Evolutionary conservation across 108 stramenopile genomes (phyloP), one percentile per base, ranked within the genome.

Genomic region (Conticribra guillardii): DNA sequence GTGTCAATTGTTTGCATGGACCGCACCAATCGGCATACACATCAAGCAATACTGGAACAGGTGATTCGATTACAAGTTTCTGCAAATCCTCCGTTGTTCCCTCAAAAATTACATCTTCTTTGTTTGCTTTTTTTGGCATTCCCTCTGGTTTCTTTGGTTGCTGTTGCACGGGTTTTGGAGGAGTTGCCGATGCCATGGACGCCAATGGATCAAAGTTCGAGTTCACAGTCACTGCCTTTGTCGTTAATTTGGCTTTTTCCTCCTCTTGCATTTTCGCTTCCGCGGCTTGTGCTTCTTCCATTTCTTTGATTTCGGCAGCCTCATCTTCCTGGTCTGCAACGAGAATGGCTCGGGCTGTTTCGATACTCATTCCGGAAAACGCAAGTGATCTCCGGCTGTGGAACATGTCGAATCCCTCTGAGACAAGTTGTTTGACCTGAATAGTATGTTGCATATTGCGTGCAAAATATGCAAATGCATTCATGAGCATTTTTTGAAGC

Each of bases 1-100:
- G 96, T 15, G 85, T 82, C 5, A 96, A 69, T 31, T 82, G 88
- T 64, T 94, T 89, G 73, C 96, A 94, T 2, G 93, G 93, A 1
- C 87, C 85, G 60, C 88, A 92, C 90, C 93, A 89, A 57, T 89
- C 90, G 0, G 91, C 91, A 52, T 95, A 95, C 16, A 91, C 70
- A 60, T 95, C 94, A 5, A 95, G 63, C 26, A 95, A 77, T 3
- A 95, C 94, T 0, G 94, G 94, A 19, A 95, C 94, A 9, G 94
- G 91, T 16, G 91, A 92, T 80, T 95, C 91, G 21, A 95, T 68
- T 0, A 92, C 89, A 19, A 95, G 76, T 37, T 82, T 70, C 55
- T 95, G 91, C 1, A 95, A 61, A 21, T 92, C 73, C 16, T 67
- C 82, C 15, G 89, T 72, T 1, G 89, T 92, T 1, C 84, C 84